Evolutionary conservation across 306 rosid species (phyloP).

Genomic region (Quercus engelmannii): DNA sequence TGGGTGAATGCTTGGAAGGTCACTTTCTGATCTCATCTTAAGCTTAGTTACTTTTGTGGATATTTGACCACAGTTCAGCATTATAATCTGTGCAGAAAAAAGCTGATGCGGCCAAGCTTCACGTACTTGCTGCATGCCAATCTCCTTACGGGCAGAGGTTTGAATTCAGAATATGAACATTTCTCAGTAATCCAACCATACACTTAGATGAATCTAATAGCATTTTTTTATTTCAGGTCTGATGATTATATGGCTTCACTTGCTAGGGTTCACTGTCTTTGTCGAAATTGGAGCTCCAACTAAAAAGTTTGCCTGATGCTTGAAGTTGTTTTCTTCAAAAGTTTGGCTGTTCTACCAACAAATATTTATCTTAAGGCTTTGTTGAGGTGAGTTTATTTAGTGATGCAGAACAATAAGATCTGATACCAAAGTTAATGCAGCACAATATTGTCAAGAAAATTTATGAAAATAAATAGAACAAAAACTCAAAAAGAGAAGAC

Average conservation of each 20-base stretch:
- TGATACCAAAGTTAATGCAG: no score
- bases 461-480: no score
- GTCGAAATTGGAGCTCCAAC: slow-evolving; percentile 59
- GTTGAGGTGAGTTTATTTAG: background rate
- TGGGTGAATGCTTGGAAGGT: background rate
- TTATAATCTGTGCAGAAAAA: slow-evolving; percentile 41
- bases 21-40: background rate
- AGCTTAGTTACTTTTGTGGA: slow-evolving; percentile 1
- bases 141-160: slow-evolving; percentile 88
- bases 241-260: slow-evolving; percentile 93
- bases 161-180: slow-evolving; percentile 10
- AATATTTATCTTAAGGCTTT: background rate
- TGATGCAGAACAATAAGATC: no score
- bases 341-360: background rate
- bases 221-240: slow-evolving; percentile 49
- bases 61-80: slow-evolving; percentile 5
- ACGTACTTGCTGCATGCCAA: slow-evolving; percentile 63
- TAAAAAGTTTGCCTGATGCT: slow-evolving; percentile 17
- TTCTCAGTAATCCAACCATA: background rate
- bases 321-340: background rate
- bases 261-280: slow-evolving; percentile 76
- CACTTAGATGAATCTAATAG: slow-evolving; percentile 11
- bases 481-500: no score
- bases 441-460: no score
- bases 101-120: slow-evolving; percentile 56